A percentile compares a stretch with the other conserved stretches of the same genome.
Conservation (phyloP, 345 rosid species). For the Aethionema arabicum region DNA sequence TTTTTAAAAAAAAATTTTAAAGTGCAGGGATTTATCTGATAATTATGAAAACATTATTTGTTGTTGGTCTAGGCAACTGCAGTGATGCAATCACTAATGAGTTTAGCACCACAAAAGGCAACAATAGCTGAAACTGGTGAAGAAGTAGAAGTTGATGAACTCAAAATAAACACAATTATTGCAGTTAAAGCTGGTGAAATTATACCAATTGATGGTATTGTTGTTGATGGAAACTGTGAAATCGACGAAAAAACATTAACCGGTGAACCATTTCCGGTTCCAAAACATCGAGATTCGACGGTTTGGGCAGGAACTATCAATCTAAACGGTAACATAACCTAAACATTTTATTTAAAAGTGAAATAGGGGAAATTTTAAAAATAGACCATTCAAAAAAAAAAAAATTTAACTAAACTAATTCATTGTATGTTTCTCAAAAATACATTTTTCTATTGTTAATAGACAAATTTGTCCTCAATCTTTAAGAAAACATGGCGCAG, state of each 20-base stretch:
- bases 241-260: conserved; percentile 91
- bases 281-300: conserved; percentile 60
- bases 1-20: no score
- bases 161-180: conserved; percentile 62
- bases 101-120: conserved; percentile 79
- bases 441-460: no score
- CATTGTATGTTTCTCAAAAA: no score
- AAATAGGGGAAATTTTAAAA: no score
- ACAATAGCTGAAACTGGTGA: conserved; percentile 78
- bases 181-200: conserved; percentile 87
- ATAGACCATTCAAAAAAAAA: background rate
- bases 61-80: conserved; percentile 62
- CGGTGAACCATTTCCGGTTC: conserved; percentile 83
- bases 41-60: background rate
- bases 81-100: conserved; percentile 80
- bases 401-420: no score
- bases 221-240: conserved; percentile 79
- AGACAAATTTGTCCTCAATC: no score
- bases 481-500: no score
- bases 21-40: no score
- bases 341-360: no score
- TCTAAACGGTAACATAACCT: conserved; percentile 57
- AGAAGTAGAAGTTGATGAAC: conserved; percentile 68
- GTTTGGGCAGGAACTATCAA: conserved; percentile 97
- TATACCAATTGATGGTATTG: conserved; percentile 89